Evolutionary conservation across 495 filamentous ascomycete genomes (phyloP), one percentile per base, ranked within the genome.

Genomic region (Gamarada debralockiae): DNA sequence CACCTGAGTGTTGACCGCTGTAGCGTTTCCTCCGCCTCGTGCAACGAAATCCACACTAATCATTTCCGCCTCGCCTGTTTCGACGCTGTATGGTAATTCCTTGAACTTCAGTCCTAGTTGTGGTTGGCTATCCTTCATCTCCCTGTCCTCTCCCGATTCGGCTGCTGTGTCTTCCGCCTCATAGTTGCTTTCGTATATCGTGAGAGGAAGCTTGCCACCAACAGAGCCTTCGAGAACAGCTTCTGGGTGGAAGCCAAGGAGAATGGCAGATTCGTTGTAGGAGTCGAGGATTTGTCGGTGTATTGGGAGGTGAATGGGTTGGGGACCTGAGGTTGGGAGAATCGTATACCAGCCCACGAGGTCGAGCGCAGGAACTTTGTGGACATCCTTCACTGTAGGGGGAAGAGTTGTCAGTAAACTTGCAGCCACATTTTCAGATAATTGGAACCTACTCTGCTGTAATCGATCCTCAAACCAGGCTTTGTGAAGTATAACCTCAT

Each of bases 1-100:
- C 40, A 63, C 59, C 4, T 70, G 68, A 13, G 68, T 65, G 10
- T 72, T 61, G 12, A 80, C 72, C 9, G 81, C 80, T 13, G 83
- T 79, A 14, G 92, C 93, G 60, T 89, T 91, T 1, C 84, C 86
- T 22, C 84, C 89, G 21, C 85, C 86, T 42, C 85, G 80, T 1
- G 92, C 92, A 24, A 98, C 86, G 53, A 89, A 92, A 60, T 97
- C 89, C 59, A 98, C 84, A 34, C 84, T 83, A 59, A 99, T 97
- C 91, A 97, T 97, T 72, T 99, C 95, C 7, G 93, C 87, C 67
- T 97, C 90, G 14, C 87, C 89, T 0, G 90, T 97, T 66, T 99
- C 93, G 15, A 97, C 82, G 0, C 83, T 81, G 65, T 92, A 97
- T 15, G 85, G 83, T 25, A 97, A 66, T 64, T 92, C 88, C 21